These are phyloP conservation scores for Papiliotrema terrestris DNA, from an alignment of 1,284 basidiomycete species.

Conservation along the genomic window DNA sequence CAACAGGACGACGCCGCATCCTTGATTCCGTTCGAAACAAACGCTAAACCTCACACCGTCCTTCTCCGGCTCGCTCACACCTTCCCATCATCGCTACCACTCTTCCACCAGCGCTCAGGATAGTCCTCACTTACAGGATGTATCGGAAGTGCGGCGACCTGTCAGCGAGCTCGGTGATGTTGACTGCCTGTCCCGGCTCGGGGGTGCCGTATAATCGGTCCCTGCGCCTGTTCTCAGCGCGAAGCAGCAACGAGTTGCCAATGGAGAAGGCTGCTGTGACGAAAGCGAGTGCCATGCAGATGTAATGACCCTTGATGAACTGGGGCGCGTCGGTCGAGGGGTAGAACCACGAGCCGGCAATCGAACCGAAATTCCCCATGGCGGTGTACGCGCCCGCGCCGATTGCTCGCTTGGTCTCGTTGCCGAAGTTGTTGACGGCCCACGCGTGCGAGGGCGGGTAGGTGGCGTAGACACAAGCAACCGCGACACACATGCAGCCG, in stretches of 20 bases:
- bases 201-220: not conserved
- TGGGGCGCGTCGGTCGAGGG: not conserved
- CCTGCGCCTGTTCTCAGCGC: not conserved
- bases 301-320: not conserved
- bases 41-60: not conserved
- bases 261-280: not conserved
- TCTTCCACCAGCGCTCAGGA: too few species aligned
- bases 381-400: slow-evolving; percentile 1
- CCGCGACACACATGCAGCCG: slow-evolving; percentile 2
- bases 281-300: not conserved
- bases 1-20: not conserved
- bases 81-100: not conserved
- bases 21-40: too few species aligned
- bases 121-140: not conserved
- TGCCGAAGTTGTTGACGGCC: slow-evolving; percentile 3
- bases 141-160: not conserved
- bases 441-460: slow-evolving; percentile 4
- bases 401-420: slow-evolving; percentile 2
- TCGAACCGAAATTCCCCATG: not conserved
- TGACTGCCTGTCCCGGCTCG: not conserved
- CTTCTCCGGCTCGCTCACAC: not conserved
- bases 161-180: slow-evolving; percentile 2
- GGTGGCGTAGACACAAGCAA: slow-evolving; percentile 1
- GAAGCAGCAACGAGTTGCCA: not conserved
- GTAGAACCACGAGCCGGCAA: slow-evolving; percentile 3